Conservation (phyloP, 345 rosid genomes). For the Rhodamnia argentea region DNA sequence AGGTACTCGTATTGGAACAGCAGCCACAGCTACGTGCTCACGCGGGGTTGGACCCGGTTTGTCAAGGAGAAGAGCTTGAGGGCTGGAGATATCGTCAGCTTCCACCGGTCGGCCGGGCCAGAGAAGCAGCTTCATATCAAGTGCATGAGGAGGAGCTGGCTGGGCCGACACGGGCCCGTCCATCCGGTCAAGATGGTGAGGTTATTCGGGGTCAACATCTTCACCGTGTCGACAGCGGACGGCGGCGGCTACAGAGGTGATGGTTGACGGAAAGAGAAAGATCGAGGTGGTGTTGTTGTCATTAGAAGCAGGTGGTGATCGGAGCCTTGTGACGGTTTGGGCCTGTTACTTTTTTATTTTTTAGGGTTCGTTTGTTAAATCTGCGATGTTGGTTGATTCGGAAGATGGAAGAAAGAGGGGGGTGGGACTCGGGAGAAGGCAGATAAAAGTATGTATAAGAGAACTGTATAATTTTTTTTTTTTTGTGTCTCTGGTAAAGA, state of each 20-base stretch:
- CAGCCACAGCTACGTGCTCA: slow-evolving; percentile 87
- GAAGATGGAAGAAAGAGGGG: neutral
- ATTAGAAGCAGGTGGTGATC: neutral
- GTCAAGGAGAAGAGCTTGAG: slow-evolving; percentile 74
- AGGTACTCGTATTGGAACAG: slow-evolving; percentile 97
- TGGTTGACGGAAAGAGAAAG: slow-evolving; percentile 3
- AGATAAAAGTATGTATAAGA: neutral
- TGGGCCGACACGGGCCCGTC: slow-evolving; percentile 3
- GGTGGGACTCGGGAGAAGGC: neutral
- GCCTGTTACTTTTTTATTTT: neutral
- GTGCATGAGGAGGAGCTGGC: slow-evolving; percentile 25
- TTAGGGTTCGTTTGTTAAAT: neutral
- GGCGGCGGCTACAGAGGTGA: neutral
- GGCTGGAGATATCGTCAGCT: slow-evolving; percentile 75
- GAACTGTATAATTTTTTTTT: neutral
- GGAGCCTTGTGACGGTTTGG: neutral
- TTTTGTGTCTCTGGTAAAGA: too few species aligned
- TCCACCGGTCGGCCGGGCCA: slow-evolving; percentile 67
- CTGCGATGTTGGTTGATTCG: neutral
- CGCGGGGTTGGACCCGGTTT: slow-evolving; percentile 93
- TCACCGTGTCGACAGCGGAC: neutral
- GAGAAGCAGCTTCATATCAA: slow-evolving; percentile 64
- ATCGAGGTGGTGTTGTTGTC: neutral
- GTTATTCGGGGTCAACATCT: slow-evolving; percentile 54
- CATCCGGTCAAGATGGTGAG: slow-evolving; percentile 45